Percentiles rank a stretch among this genome's conserved stretches.
Conservation (phyloP, 1,139 yeast genomes). For the Torulaspora pretoriensis region DNA sequence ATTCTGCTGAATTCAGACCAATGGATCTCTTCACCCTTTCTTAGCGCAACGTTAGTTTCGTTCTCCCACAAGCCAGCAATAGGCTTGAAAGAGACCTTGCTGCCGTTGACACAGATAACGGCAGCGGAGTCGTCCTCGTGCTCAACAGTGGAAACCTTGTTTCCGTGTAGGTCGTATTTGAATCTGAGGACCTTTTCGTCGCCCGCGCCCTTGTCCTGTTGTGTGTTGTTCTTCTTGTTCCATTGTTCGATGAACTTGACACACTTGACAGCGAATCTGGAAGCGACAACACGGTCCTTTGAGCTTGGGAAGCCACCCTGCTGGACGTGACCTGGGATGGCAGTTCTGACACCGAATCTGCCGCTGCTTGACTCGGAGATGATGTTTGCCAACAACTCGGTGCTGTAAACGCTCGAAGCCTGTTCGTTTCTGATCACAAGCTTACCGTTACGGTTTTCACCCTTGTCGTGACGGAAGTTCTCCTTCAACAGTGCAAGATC, state of each 20-base stretch:
- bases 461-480: slow-evolving; percentile 54
- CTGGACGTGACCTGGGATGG: slow-evolving; percentile 97
- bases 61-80: slow-evolving; percentile 52
- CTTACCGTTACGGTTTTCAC: slow-evolving; percentile 72
- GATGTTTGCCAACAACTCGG: slow-evolving; percentile 77
- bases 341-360: slow-evolving; percentile 86
- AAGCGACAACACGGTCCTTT: slow-evolving; percentile 87
- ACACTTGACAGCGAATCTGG: slow-evolving; percentile 84
- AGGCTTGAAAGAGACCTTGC: slow-evolving; percentile 53
- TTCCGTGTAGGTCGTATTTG: slow-evolving; percentile 40
- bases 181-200: slow-evolving; percentile 41
- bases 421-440: slow-evolving; percentile 78
- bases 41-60: slow-evolving; percentile 54
- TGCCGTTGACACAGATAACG: slow-evolving; percentile 68
- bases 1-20: slow-evolving; percentile 60
- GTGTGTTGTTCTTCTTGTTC: slow-evolving; percentile 34
- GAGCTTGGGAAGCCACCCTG: slow-evolving; percentile 97
- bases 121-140: slow-evolving; percentile 48
- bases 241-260: slow-evolving; percentile 76
- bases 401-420: slow-evolving; percentile 77
- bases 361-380: slow-evolving; percentile 73
- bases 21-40: slow-evolving; percentile 66
- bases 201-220: slow-evolving; percentile 35
- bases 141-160: slow-evolving; percentile 39
- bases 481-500: slow-evolving; percentile 57